Evolutionary conservation across 805 yeast species (phyloP), one percentile per base, ranked within the genome.

Genomic region (Barnettozyma pratensis): DNA sequence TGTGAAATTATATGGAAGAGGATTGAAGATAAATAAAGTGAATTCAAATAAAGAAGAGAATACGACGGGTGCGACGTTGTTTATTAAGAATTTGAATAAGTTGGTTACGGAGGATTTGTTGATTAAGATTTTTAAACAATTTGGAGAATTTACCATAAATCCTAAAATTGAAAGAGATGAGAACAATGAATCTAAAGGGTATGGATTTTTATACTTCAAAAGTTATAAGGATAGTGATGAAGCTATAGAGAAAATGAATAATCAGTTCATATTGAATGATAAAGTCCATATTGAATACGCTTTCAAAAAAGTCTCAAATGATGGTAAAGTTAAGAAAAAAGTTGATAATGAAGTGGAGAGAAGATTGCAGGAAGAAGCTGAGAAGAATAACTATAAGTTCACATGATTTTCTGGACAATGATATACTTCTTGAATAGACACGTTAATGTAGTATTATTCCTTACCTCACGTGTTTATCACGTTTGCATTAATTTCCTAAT

Each of bases 321-420:
- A 44, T 10, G 50, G 50, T 4, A 42, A 39, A 39, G 37, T 36
- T 26, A 47, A 76, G 50, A 79, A 79, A 19, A 73, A 76, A 42
- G 95, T 87, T 57, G 97, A 97, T n/a, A 91, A 85, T 56, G 75
- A 74, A 37, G 79, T 81, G 0, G 97, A 91, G 62, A 72, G 97
- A 56, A 54, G 76, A 46, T 71, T 90, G 47, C 91, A 92, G 9
- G 71, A 69, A 36, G 81, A 77, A 56, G 90, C 89, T 3, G 71
- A 73, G 57, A 68, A 67, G 55, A 70, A 77, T 55, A 67, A 68
- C 37, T 47, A 54, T 37, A 42, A 25, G 12, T 3, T 30, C 9
- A 6, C 14, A 40, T 42, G 27, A 26, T 27, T 19, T 7, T 19
- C 7, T 14, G 34, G 11, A 31, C 11, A 31, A 31, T 31, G 3